These are phyloP conservation scores for Pharus latifolius DNA, from an alignment of 176 grass and related monocot species.

Conservation along the genomic window DNA sequence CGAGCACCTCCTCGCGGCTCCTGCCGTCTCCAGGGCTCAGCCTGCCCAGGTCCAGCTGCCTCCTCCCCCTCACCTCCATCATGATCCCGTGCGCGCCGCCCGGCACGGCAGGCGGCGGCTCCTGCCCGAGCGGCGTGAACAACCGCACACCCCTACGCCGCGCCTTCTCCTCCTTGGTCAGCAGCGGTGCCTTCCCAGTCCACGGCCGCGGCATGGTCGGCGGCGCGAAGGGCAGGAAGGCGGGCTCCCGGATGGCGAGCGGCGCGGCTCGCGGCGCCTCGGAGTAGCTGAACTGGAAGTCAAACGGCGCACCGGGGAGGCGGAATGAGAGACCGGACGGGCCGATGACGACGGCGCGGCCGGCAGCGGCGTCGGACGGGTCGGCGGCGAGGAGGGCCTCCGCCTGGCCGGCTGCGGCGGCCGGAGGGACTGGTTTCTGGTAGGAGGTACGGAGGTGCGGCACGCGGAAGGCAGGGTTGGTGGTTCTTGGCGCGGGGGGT, in stretches of 20 bases:
- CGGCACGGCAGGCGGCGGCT: slow-evolving; percentile 11
- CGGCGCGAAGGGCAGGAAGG: slow-evolving; percentile 93
- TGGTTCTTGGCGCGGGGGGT: not conserved
- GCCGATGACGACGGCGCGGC: slow-evolving; percentile 60
- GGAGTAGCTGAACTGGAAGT: slow-evolving; percentile 97
- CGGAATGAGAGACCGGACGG: slow-evolving; percentile 69
- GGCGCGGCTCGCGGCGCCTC: slow-evolving; percentile 70
- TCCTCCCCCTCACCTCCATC: slow-evolving; percentile 52
- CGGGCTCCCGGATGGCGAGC: slow-evolving; percentile 88
- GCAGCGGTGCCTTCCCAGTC: slow-evolving; percentile 87
- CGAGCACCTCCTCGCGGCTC: slow-evolving; percentile 73
- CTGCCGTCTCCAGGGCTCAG: slow-evolving; percentile 45
- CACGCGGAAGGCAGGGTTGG: slow-evolving; percentile 38
- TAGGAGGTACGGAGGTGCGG: slow-evolving; percentile 69
- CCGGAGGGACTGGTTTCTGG: slow-evolving; percentile 60
- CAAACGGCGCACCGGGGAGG: slow-evolving; percentile 77
- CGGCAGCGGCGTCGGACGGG: slow-evolving; percentile 24
- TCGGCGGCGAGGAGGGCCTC: slow-evolving; percentile 48
- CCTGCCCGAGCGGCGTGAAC: slow-evolving; percentile 62
- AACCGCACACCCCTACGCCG: slow-evolving; percentile 61
- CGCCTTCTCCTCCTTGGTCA: slow-evolving; percentile 95
- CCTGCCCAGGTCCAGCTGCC: slow-evolving; percentile 45
- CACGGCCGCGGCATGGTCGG: slow-evolving; percentile 93
- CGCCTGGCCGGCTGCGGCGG: slow-evolving; percentile 20
- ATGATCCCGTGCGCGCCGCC: slow-evolving; percentile 43